These are phyloP conservation scores for Xylaria acuta DNA, from an alignment of 495 filamentous ascomycete species.

Conservation along the genomic window DNA sequence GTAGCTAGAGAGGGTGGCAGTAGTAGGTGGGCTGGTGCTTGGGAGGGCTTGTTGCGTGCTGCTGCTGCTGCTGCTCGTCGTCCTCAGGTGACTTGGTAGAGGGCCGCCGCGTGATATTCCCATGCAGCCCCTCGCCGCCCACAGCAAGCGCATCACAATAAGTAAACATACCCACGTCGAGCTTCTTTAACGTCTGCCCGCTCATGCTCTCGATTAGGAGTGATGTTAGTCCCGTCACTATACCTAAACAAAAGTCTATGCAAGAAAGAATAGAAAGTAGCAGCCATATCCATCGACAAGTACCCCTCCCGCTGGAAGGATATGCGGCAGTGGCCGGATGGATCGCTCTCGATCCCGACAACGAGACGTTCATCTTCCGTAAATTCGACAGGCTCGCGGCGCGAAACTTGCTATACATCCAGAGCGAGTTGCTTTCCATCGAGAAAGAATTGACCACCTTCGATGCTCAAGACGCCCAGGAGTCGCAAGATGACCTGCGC, in stretches of 20 bases:
- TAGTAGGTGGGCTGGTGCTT: constrained; percentile 2
- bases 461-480: background rate
- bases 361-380: constrained; percentile 30
- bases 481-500: constrained; percentile 12
- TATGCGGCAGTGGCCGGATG: constrained; percentile 9
- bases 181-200: constrained; percentile 64
- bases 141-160: constrained; percentile 57
- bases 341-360: constrained; percentile 28
- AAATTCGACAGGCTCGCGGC: constrained; percentile 30
- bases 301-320: background rate
- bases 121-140: constrained; percentile 48
- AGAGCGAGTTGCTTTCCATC: constrained; percentile 22
- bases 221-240: constrained; percentile 26
- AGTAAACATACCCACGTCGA: constrained; percentile 77
- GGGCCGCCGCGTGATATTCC: constrained; percentile 51
- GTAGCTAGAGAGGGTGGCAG: too few species aligned
- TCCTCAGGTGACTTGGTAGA: constrained; percentile 52
- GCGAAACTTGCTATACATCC: constrained; percentile 27
- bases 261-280: background rate
- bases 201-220: constrained; percentile 72
- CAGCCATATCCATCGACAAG: background rate
- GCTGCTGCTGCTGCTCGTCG: background rate
- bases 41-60: constrained; percentile 35
- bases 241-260: background rate
- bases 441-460: constrained; percentile 5